These are phyloP conservation scores for Paramyrothecium sp. DNA, from an alignment of 2,329 filamentous ascomycete genomes.

Conservation along the genomic window DNA sequence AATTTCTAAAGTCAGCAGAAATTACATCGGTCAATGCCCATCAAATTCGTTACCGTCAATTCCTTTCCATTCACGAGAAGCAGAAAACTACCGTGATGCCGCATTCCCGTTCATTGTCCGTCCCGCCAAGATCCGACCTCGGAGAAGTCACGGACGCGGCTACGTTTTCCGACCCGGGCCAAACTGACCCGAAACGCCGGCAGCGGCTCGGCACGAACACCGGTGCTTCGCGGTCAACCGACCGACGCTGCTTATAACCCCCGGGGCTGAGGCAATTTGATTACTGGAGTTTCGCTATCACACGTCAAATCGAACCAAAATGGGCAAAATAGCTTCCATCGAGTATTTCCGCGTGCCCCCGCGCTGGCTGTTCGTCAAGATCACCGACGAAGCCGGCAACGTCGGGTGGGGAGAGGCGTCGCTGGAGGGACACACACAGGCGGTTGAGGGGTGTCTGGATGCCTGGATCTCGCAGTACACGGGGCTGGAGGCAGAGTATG, in stretches of 20 bases:
- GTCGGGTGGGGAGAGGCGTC: constrained; percentile 75
- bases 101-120: background rate
- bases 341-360: constrained; percentile 76
- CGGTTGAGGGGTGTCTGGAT: constrained; percentile 72
- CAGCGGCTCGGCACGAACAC: background rate
- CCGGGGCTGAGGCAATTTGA: no score
- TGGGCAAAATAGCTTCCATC: constrained; percentile 41
- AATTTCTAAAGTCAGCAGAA: no score
- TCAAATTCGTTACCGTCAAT: no score
- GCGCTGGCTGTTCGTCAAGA: constrained; percentile 76
- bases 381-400: constrained; percentile 63
- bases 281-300: background rate
- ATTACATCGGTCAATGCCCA: no score
- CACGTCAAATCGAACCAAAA: constrained; percentile 9
- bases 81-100: background rate
- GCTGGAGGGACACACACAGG: constrained; percentile 70
- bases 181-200: constrained; percentile 1
- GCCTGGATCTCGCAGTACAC: constrained; percentile 61
- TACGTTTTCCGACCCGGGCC: constrained; percentile 5
- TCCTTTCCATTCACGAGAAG: no score
- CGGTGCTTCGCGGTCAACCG: background rate
- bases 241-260: background rate
- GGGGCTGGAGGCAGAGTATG: constrained; percentile 69
- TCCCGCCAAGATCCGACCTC: background rate
- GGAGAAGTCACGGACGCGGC: background rate